A percentile compares a stretch with the other conserved stretches of the same genome.
Conservation (phyloP, 2,329 filamentous ascomycete genomes). For the Diaporthe humulicola region DNA sequence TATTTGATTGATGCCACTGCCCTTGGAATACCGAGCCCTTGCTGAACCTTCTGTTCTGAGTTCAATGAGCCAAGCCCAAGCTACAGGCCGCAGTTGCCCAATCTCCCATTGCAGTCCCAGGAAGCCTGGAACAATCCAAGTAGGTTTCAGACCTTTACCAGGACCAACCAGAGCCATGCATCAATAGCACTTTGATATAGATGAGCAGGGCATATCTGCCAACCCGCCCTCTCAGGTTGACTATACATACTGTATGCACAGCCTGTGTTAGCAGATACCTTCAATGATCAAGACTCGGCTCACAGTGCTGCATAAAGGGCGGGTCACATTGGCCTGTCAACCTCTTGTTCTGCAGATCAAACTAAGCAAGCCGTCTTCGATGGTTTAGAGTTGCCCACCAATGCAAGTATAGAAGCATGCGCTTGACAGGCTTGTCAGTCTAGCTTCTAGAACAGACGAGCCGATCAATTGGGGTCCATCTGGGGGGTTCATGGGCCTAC, state of each 20-base stretch:
- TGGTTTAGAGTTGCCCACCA: conserved; percentile 11
- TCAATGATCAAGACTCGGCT: not conserved
- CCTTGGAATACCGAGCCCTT: not conserved
- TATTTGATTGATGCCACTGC: not conserved
- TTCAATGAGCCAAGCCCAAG: not conserved
- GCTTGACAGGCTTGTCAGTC: not conserved
- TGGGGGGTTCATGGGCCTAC: not conserved
- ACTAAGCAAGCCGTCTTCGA: conserved; percentile 11
- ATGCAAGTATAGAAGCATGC: conserved; percentile 23
- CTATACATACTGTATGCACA: not conserved
- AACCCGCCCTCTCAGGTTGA: not conserved
- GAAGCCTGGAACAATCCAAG: not conserved
- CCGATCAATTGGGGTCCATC: conserved; percentile 16
- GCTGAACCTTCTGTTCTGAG: not conserved
- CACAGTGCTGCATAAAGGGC: not conserved
- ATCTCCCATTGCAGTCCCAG: not conserved
- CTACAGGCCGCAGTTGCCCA: not conserved
- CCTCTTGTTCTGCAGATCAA: conserved; percentile 10
- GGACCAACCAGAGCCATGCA: not conserved
- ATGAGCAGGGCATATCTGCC: not conserved
- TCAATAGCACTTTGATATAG: not conserved
- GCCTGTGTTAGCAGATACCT: not conserved
- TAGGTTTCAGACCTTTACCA: not conserved
- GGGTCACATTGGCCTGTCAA: conserved; percentile 21
- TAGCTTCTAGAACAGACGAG: conserved; percentile 26